Evolutionary conservation across 2,329 filamentous ascomycete species (phyloP).

Genomic region (Calonectria pauciramosa): DNA sequence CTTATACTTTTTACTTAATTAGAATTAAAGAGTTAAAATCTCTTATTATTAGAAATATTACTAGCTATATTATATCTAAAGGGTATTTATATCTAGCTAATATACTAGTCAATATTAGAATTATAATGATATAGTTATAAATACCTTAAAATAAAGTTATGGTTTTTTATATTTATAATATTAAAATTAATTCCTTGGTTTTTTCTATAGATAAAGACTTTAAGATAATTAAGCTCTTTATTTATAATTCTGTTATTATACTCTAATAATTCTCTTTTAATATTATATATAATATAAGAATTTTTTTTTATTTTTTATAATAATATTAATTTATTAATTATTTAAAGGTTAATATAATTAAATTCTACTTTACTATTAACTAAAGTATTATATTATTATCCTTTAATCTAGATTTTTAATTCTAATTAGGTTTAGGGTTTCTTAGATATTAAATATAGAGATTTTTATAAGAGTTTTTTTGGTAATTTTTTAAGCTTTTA

Average conservation of each 20-base stretch:
- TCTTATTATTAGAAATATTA: not conserved
- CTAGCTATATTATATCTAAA: not conserved
- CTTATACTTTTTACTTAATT: not conserved
- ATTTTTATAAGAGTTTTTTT: not conserved
- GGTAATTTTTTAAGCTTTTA: not conserved
- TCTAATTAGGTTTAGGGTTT: not conserved
- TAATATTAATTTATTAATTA: not conserved
- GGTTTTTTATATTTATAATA: not conserved
- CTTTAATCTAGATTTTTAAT: not conserved
- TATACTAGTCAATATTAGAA: not conserved
- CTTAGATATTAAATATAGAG: not conserved
- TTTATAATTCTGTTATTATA: not conserved
- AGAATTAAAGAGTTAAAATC: not conserved
- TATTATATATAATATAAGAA: not conserved
- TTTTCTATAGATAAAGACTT: not conserved
- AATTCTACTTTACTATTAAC: not conserved
- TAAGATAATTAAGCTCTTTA: too few species aligned
- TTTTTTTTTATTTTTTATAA: not conserved
- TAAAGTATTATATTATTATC: not conserved
- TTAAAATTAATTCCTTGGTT: not conserved
- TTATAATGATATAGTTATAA: not conserved
- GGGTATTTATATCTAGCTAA: not conserved
- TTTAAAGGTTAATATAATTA: not conserved
- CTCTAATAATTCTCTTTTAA: not conserved
- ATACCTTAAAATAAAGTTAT: not conserved